Evolutionary conservation across 192 early-diverging fungal genomes (phyloP).

Genomic region (Allomyces arbusculus): DNA sequence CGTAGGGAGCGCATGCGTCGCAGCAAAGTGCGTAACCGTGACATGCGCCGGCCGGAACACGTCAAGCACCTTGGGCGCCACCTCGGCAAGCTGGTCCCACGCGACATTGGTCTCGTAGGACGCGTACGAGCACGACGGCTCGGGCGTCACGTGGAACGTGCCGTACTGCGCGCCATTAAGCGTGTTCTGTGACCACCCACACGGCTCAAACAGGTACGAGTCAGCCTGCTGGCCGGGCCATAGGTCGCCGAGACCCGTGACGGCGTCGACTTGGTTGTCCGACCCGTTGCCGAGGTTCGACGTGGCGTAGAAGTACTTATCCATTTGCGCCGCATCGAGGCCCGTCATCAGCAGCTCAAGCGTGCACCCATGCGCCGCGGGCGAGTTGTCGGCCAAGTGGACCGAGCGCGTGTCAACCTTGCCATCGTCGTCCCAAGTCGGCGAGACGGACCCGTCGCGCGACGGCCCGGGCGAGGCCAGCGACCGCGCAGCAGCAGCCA

Average conservation of each 20-base stretch:
- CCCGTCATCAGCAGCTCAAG: conserved; percentile 94
- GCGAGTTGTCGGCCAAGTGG: background rate
- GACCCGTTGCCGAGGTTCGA: conserved; percentile 18
- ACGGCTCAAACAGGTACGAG: conserved; percentile 83
- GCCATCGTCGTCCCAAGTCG: too few relatives aligned
- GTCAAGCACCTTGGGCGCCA: conserved; percentile 53
- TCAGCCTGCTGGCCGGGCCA: conserved; percentile 68
- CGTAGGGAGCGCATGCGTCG: background rate
- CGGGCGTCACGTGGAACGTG: conserved; percentile 96
- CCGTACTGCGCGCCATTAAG: conserved; percentile 69
- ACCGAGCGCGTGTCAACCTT: too few relatives aligned
- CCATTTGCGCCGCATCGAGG: conserved; percentile 58
- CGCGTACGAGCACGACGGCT: conserved; percentile 96
- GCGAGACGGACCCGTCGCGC: background rate
- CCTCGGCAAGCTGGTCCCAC: conserved; percentile 22
- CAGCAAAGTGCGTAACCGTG: conserved; percentile 50
- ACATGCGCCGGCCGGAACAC: conserved; percentile 66
- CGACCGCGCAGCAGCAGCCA: too few relatives aligned
- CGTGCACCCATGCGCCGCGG: conserved; percentile 16
- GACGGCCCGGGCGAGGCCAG: conserved; percentile 5
- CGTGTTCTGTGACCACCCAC: conserved; percentile 90
- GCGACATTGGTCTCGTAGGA: conserved; percentile 91
- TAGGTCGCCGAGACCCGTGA: conserved; percentile 57
- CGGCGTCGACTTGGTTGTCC: conserved; percentile 18
- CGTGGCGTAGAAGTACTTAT: conserved; percentile 43